Evolutionary conservation across 768 basidiomycete genomes (phyloP).

Genomic region (Bullera alba): DNA sequence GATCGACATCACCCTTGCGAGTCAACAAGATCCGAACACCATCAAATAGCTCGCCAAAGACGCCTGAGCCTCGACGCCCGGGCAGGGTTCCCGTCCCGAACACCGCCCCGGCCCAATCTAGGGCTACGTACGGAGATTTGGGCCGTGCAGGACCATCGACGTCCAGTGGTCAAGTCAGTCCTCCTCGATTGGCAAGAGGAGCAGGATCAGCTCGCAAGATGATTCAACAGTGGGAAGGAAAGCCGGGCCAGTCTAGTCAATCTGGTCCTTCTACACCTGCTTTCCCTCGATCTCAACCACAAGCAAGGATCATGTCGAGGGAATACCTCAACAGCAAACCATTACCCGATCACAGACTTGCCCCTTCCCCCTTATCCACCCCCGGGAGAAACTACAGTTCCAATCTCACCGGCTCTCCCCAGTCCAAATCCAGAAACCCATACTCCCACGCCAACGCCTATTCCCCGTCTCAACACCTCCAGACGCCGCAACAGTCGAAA

Average conservation of each 20-base stretch:
- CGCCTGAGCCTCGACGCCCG: no score
- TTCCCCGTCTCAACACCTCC: slow-evolving; percentile 33
- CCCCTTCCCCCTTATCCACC: slow-evolving; percentile 7
- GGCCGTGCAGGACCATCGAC: no score
- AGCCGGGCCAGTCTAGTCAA: slow-evolving; percentile 1
- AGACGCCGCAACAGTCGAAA: slow-evolving; percentile 20
- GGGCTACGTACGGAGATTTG: no score
- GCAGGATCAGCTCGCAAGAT: slow-evolving; percentile 30
- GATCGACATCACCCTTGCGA: slow-evolving; percentile 29
- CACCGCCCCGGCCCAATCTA: slow-evolving; percentile 15
- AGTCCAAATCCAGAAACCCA: no score
- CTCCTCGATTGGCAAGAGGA: slow-evolving; percentile 22
- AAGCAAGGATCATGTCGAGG: no score
- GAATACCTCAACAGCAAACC: no score
- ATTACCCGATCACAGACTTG: no score
- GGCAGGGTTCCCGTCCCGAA: slow-evolving; percentile 21
- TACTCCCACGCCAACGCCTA: slow-evolving; percentile 12
- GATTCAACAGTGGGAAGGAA: slow-evolving; percentile 38
- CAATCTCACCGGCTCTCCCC: not conserved
- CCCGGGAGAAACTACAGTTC: not conserved
- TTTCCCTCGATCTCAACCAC: slow-evolving; percentile 13
- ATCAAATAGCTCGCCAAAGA: not conserved
- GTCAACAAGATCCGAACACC: slow-evolving; percentile 5
- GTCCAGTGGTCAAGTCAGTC: not conserved
- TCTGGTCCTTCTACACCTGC: slow-evolving; percentile 2